Base-by-base conservation (phyloP, 2,329 filamentous ascomycete genomes). In the Fonsecaea erecta region DNA sequence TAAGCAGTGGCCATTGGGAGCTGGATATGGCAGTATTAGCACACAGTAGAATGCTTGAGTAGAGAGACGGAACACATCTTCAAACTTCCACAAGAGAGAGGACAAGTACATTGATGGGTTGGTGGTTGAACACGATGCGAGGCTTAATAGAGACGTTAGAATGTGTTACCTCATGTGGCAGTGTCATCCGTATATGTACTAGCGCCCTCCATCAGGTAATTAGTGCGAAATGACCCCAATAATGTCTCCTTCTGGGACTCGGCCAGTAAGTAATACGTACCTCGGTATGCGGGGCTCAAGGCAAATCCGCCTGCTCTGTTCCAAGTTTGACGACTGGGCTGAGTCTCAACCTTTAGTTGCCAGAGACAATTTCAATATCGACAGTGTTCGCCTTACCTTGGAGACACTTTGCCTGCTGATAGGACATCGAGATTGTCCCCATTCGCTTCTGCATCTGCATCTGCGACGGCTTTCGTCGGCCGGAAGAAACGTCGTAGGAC, bases 231-330 rank as follows among this genome's bases (percentile, higher is more conserved):
- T n/a, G n/a, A n/a, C n/a, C 28, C 28, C 8, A 30, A 30, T 30
- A 30, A 30, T 4, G 3, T 30, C 3, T 8, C 28, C n/a, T 8
- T 30, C 28, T 8, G 43, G 4, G 6, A 21, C 18, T 24, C 18
- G 18, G 43, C 43, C 28, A 3, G 28, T 30, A 30, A 3, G 3
- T 21, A 24, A 8, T 48, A 48, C 43, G 21, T 48, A 48, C 43
- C 43, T 48, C 43, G 43, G 43, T 48, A 24, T 48, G 43, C 43
- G 43, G 43, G 43, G 43, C 21, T 24, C 43, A 24, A 48, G 43
- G 12, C 43, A 48, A 48, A 48, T 48, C 43, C 43, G 12, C 43
- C 6, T 48, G 18, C 5, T 8, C 43, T 11, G 6, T 48, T 48
- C 43, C 43, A 48, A 48, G 40, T 48, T 24, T 48, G 18, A 48